Conservation (phyloP, 768 basidiomycete genomes). For the Tricholoma bakamatsutake region DNA sequence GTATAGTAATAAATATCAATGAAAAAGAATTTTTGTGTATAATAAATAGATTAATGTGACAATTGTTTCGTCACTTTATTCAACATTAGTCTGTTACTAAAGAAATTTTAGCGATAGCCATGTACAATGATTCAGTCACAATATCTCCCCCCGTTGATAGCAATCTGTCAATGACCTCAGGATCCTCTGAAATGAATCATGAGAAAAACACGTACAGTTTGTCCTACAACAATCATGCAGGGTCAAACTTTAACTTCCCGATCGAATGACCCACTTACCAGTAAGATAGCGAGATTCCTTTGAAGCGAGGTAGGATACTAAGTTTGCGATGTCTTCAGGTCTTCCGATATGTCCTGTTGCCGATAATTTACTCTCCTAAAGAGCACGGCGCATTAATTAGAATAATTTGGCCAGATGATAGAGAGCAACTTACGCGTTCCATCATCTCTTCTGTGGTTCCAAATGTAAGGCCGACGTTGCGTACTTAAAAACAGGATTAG, state of each 20-base stretch:
- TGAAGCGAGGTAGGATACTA: slow-evolving; percentile 33
- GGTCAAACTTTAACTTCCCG: background rate
- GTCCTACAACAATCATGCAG: slow-evolving; percentile 5
- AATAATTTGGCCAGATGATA: background rate
- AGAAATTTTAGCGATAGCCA: no score
- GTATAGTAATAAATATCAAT: no score
- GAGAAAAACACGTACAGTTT: slow-evolving; percentile 11
- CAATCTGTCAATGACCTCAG: background rate
- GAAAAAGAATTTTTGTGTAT: no score
- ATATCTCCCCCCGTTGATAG: background rate
- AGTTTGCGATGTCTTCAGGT: slow-evolving; percentile 28
- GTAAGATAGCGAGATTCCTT: slow-evolving; percentile 30
- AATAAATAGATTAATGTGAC: no score
- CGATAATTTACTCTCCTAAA: slow-evolving; percentile 2
- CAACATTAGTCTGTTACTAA: no score
- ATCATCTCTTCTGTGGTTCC: background rate
- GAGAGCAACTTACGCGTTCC: background rate
- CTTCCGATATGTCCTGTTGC: slow-evolving; percentile 17
- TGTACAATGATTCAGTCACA: background rate
- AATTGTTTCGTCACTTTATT: no score
- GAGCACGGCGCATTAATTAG: no score
- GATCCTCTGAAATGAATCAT: background rate
- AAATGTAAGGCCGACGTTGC: background rate
- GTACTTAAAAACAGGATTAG: background rate
- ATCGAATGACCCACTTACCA: slow-evolving; percentile 14